A percentile compares a stretch with the other conserved stretches of the same genome.
These are phyloP conservation scores for Triangularia verruculosa DNA, from an alignment of 2,329 filamentous ascomycete genomes.

Conservation along the genomic window DNA sequence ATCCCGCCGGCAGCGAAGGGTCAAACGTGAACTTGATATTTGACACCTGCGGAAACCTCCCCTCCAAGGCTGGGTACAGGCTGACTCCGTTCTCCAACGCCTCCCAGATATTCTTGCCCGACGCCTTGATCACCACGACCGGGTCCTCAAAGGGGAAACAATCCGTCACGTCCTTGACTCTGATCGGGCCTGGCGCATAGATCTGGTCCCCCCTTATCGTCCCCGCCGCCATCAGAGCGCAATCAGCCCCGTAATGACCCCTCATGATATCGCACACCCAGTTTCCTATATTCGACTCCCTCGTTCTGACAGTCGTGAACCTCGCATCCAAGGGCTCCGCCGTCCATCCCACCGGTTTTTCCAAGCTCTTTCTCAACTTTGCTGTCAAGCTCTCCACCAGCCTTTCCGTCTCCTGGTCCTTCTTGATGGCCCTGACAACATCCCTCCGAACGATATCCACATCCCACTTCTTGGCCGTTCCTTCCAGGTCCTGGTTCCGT, in stretches of 20 bases:
- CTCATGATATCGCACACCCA: slow-evolving; percentile 92
- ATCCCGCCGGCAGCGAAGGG: slow-evolving; percentile 55
- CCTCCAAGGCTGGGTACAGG: slow-evolving; percentile 78
- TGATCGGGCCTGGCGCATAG: slow-evolving; percentile 75
- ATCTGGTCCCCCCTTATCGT: slow-evolving; percentile 87
- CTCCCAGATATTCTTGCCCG: slow-evolving; percentile 69
- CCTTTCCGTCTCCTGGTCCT: slow-evolving; percentile 58
- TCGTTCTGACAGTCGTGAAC: slow-evolving; percentile 74
- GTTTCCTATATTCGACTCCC: slow-evolving; percentile 83
- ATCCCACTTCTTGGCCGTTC: slow-evolving; percentile 59
- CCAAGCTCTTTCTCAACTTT: slow-evolving; percentile 70
- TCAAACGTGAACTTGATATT: slow-evolving; percentile 77
- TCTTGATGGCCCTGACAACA: slow-evolving; percentile 63
- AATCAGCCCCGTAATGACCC: slow-evolving; percentile 76
- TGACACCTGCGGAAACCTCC: slow-evolving; percentile 81
- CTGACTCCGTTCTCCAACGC: slow-evolving; percentile 83
- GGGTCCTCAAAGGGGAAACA: slow-evolving; percentile 94
- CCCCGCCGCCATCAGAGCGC: slow-evolving; percentile 77
- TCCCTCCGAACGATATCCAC: slow-evolving; percentile 75
- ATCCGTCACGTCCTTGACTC: slow-evolving; percentile 77
- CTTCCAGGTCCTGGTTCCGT: slow-evolving; percentile 44
- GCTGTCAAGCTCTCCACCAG: slow-evolving; percentile 69
- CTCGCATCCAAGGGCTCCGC: slow-evolving; percentile 78
- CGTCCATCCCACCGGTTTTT: slow-evolving; percentile 81
- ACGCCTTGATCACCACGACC: slow-evolving; percentile 71